Percentiles rank a stretch among this genome's conserved stretches.
These are phyloP conservation scores for Endocalyx cinctus DNA, from an alignment of 2,329 filamentous ascomycete species.

Conservation along the genomic window DNA sequence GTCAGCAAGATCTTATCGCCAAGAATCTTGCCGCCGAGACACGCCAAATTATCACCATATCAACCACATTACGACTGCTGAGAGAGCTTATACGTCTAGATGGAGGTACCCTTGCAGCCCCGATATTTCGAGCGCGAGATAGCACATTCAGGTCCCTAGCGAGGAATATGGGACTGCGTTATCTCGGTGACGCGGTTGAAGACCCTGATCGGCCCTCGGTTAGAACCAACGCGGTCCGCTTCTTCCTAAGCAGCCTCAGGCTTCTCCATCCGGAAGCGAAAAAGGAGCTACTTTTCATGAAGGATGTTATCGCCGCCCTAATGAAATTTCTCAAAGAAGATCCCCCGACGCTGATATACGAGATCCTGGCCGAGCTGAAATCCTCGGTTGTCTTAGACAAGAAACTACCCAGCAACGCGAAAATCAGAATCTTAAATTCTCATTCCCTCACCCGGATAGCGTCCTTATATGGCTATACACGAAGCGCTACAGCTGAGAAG, in stretches of 20 bases:
- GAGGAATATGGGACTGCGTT: conserved; percentile 71
- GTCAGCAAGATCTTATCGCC: conserved; percentile 75
- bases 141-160: conserved; percentile 76
- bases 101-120: conserved; percentile 72
- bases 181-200: conserved; percentile 54
- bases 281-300: conserved; percentile 75
- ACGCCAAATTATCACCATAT: conserved; percentile 82
- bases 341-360: conserved; percentile 66
- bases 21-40: conserved; percentile 76
- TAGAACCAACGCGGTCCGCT: conserved; percentile 75
- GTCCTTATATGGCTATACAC: conserved; percentile 62
- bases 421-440: conserved; percentile 71
- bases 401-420: conserved; percentile 66
- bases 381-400: conserved; percentile 69
- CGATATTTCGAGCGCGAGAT: conserved; percentile 72
- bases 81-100: conserved; percentile 83
- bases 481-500: conserved; percentile 28
- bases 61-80: conserved; percentile 78
- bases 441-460: conserved; percentile 69
- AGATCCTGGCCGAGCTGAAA: conserved; percentile 69
- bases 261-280: conserved; percentile 75
- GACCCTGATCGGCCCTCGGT: conserved; percentile 70
- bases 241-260: conserved; percentile 74
- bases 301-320: conserved; percentile 63
- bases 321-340: conserved; percentile 77